Base-by-base conservation (phyloP, 2,329 filamentous ascomycete genomes). In the Epichloe aotearoae region DNA sequence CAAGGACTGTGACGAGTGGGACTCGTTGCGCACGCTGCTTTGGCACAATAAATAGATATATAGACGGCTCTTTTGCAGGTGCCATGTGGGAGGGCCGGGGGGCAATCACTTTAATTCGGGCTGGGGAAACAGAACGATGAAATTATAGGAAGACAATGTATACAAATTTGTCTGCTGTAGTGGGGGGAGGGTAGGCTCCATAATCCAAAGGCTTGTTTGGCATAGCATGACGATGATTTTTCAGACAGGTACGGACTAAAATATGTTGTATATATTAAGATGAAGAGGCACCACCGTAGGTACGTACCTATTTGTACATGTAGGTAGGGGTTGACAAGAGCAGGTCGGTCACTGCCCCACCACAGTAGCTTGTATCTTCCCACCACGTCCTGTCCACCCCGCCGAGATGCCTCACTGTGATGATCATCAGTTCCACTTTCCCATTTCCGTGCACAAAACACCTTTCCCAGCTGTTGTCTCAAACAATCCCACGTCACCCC, bases 1-100 rank as follows among this genome's bases (percentile, higher is more conserved):
- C 66, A 76, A 81, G 53, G 86, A 97, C 67, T 88, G 86, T 56
- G 86, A 96, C 62, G 76, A 86, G 53, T 98, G 91, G 88, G 86
- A 95, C 63, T 86, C 84, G 39, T 73, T 95, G 64, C 74, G 84
- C 66, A 97, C 84, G 58, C 82, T 97, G 61, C 62, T 95, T 19
- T 84, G 88, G 77, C 85, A 95, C 67, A 97, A 97, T 59, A 80
- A 81, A 63, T 83, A 66, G 62, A 62, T 10, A 1, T 3, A 26
- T 26, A 14, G 3, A 5, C 11, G 8, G 5, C 5, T 47, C 20
- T 11, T 26, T 20, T 7, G 12, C 14, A 15, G 15, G 15, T 15
- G 14, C 15, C 37, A 8, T 15, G 14, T 15, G 3, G 15, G 37
- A 17, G 2, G 37, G 12, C 19, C 19, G 19, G 19, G 1, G 37